phyloP scores from a whole-genome alignment of 495 filamentous ascomycete genomes.

The Xylaria flabelliformis region DNA sequence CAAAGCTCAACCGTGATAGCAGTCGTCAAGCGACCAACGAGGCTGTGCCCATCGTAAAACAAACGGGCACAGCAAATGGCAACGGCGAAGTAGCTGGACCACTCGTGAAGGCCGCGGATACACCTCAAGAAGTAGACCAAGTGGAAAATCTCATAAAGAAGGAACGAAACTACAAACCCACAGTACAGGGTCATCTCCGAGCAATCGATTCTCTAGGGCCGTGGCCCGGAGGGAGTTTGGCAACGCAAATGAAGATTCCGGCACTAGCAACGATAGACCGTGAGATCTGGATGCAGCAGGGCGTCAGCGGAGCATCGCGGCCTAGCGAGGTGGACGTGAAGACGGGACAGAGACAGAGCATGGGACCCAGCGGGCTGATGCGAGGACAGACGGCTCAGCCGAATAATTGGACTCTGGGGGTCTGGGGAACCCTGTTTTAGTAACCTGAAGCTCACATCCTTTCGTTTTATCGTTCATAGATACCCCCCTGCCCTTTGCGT shows the following conservation, averaged over 20 bases:
- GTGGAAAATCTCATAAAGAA: constrained; percentile 68
- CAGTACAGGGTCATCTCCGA: constrained; percentile 65
- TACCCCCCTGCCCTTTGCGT: constrained; percentile 28
- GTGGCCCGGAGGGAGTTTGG: constrained; percentile 87
- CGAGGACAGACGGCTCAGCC: constrained; percentile 59
- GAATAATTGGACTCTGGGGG: constrained; percentile 79
- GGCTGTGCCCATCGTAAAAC: constrained; percentile 27
- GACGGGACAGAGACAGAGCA: constrained; percentile 63
- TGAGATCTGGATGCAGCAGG: constrained; percentile 81
- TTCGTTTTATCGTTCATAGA: constrained; percentile 31
- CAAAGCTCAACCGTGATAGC: constrained; percentile 54
- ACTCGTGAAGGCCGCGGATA: constrained; percentile 47
- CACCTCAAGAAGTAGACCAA: constrained; percentile 62
- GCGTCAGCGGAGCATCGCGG: constrained; percentile 71
- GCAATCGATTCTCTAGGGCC: constrained; percentile 83
- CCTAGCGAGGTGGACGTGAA: constrained; percentile 64
- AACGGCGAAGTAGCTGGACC: constrained; percentile 33
- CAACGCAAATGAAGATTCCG: constrained; percentile 77
- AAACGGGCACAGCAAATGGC: constrained; percentile 22
- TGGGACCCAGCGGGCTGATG: constrained; percentile 63
- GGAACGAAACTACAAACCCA: constrained; percentile 54
- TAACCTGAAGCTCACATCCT: neutral
- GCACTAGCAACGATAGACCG: constrained; percentile 84
- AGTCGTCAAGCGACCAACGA: constrained; percentile 38
- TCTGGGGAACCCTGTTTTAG: constrained; percentile 64